A percentile compares a stretch with the other conserved stretches of the same genome.
Evolutionary conservation across 257 asterid species (phyloP).

Genomic region (Oldenlandia corymbosa): DNA sequence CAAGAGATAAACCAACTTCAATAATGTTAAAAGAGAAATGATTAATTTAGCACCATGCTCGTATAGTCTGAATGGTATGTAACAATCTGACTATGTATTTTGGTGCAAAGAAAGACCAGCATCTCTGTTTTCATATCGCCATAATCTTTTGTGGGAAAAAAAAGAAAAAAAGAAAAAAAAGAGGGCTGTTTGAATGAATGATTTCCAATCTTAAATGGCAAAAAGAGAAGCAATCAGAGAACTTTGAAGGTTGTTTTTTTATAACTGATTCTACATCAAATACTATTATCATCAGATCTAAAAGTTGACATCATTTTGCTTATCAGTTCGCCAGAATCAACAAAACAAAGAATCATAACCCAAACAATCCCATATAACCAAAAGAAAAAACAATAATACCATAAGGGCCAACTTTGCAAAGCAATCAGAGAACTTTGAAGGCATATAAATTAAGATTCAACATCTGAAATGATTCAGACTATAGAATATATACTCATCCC

Average conservation of each 20-base stretch:
- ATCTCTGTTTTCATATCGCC: background rate
- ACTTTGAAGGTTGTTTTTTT: constrained; percentile 32
- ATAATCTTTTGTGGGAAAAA: no score
- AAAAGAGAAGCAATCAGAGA: constrained; percentile 35
- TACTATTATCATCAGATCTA: background rate
- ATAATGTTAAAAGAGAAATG: constrained; percentile 24
- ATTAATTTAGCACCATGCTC: constrained; percentile 52
- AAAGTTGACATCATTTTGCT: background rate
- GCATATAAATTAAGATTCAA: constrained; percentile 19
- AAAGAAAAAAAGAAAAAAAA: no score
- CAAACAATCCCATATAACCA: background rate
- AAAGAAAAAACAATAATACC: no score
- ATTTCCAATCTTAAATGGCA: no score
- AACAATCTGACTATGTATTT: constrained; percentile 38
- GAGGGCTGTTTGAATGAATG: no score
- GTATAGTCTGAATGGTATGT: constrained; percentile 26
- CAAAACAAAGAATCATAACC: background rate
- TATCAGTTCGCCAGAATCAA: background rate
- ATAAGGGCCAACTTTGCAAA: constrained; percentile 2
- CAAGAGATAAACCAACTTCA: constrained; percentile 12
- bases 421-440: constrained; percentile 45
- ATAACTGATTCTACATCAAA: background rate
- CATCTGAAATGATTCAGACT: constrained; percentile 22
- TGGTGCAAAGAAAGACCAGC: no score
- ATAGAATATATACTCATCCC: constrained; percentile 23